Evolutionary conservation across 176 grass and related monocot species (phyloP).

Genomic region (Carex scoparia): DNA sequence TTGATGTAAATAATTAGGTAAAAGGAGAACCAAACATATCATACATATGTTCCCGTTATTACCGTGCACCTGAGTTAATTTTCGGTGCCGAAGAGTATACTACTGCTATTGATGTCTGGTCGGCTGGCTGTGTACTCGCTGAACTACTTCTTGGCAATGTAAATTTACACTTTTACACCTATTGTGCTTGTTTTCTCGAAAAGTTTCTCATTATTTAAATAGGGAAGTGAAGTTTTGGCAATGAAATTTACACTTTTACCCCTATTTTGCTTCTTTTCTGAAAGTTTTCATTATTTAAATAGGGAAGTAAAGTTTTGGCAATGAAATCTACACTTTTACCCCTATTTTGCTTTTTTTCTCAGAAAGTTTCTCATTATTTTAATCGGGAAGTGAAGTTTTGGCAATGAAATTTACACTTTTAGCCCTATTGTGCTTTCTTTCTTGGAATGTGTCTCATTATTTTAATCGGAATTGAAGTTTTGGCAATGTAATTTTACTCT

Average conservation of each 20-base stretch:
- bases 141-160: conserved; percentile 66
- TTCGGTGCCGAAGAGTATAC: conserved; percentile 70
- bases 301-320: too few species aligned
- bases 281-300: too few species aligned
- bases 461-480: conserved; percentile 9
- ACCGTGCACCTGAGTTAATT: conserved; percentile 63
- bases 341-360: background rate
- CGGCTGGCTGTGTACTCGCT: conserved; percentile 63
- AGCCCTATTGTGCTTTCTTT: background rate
- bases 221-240: too few species aligned
- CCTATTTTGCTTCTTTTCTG: too few species aligned
- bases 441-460: conserved; percentile 1
- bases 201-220: too few species aligned
- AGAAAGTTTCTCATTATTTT: conserved; percentile 9
- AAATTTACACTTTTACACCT: background rate
- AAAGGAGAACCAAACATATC: conserved; percentile 61
- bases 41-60: conserved; percentile 69
- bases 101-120: conserved; percentile 68
- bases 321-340: background rate
- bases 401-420: conserved; percentile 38
- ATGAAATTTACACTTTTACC: too few species aligned
- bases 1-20: conserved; percentile 33
- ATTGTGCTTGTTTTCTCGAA: too few species aligned
- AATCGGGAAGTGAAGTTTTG: conserved; percentile 15
- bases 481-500: background rate